Evolutionary conservation across 805 yeast species (phyloP), one percentile per base, ranked within the genome.

Genomic region (Kazachstania kunashirensis): DNA sequence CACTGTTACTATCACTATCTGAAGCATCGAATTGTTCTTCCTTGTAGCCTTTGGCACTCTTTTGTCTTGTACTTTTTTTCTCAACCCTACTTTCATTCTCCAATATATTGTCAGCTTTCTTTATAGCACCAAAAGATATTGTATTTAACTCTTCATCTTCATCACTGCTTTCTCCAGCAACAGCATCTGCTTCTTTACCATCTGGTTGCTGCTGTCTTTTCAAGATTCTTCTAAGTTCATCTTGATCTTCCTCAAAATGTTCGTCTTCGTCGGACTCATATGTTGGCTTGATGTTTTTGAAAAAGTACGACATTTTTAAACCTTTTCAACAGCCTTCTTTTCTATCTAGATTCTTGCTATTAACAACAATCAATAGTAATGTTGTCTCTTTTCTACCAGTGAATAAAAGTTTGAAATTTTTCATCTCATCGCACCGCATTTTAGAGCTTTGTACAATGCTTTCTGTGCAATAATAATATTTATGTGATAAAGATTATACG

Each of bases 81-180:
- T 30, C 42, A n/a, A 47, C 49, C 31, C 47, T 42, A 11, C 34
- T 44, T 29, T 59, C 60, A 29, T 72, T 52, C 47, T 72, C 66
- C 33, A 57, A 24, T 32, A 48, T 38, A 6, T 37, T 39, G 47
- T 77, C 82, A 3, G 84, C 84, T 6, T 67, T 57, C 49, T 71
- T 74, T 41, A 79, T 57, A 5, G 82, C 70, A 1, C 79, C 84
- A 62, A 79, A 78, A 6, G 84, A 76, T n/a, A 77, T 45, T 5
- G 71, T 65, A 8, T 63, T 61, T 39, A 73, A 42, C 37, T 72
- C 82, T 36, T 57, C 77, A 35, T 69, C 72, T 36, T 56, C 52
- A 5, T 47, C 55, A 23, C 32, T 43, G 9, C 41, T 48, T 20
- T 25, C 24, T 15, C 40, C 44, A 3, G 33, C 36, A 9, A 10